Evolutionary conservation across 768 basidiomycete species (phyloP), one percentile per base, ranked within the genome.

Genomic region (Mrakia frigida): DNA sequence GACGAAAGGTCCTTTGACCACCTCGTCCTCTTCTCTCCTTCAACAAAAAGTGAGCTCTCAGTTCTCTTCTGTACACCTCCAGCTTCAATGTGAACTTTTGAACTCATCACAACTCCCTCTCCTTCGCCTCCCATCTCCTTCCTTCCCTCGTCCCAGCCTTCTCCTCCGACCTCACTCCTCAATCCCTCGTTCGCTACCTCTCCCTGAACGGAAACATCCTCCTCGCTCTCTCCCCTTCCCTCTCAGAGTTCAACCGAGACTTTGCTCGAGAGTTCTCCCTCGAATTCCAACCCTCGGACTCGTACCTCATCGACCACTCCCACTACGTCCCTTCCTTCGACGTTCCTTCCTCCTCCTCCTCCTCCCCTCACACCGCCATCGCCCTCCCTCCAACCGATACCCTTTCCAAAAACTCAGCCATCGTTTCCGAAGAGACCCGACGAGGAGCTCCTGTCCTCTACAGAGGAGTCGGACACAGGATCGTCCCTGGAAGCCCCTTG

Each of bases 201-300:
- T 85, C 77, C 28, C 67, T 70, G 50, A 78, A 80, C 23, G 89
- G 91, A 74, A 97, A 98, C 85, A 85, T 98, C 74, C 88, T 99
- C 79, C 84, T 97, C 79, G 88, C 90, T 3, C 87, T 96, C 77
- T 91, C 92, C 2, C 85, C 90, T 18, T 56, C 75, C 33, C 73
- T 84, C 56, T 80, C 83, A 11, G 85, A 80, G 90, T 88, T 84
- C 88, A 91, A 84, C 90, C 89, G 3, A 85, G 91, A 59, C 85
- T 95, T 96, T 74, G 92, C 94, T 0, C 83, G 92, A 69, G 97
- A 99, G 85, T 98, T 98, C 86, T 92, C 91, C 52, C 87, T 98
- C 74, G 88, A 93, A 72, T 90, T 93, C 35, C 91, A 92, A 25
- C 92, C 93, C 7, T 91, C 93, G 2, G 90, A 90, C 1, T 90